A percentile compares a stretch with the other conserved stretches of the same genome.
These are phyloP conservation scores for Xylariaceae sp. DNA, from an alignment of 2,329 filamentous ascomycete species.

Conservation along the genomic window DNA sequence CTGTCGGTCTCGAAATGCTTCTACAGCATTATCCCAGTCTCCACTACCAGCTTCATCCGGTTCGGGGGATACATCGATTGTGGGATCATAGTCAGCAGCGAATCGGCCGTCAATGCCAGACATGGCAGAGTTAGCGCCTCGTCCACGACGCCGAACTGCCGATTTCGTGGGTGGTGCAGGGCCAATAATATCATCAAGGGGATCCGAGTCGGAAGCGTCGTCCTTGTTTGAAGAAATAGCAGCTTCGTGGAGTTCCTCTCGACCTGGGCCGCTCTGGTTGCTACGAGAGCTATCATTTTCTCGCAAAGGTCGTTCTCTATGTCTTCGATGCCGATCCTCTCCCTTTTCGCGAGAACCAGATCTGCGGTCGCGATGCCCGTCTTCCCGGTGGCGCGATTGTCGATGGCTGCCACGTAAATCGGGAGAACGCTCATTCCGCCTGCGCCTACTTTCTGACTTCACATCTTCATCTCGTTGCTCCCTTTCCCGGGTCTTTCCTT, in stretches of 20 bases:
- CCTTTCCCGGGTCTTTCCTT: conserved; percentile 13
- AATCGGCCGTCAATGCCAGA: conserved; percentile 84
- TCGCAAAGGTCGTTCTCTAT: conserved; percentile 9
- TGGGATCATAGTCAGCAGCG: conserved; percentile 66
- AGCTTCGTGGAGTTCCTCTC: neutral
- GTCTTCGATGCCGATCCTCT: conserved; percentile 19
- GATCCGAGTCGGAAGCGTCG: conserved; percentile 65
- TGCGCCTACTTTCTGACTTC: conserved; percentile 32
- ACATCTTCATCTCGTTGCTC: conserved; percentile 27
- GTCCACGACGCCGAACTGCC: conserved; percentile 65
- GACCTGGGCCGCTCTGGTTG: neutral
- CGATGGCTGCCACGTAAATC: conserved; percentile 18
- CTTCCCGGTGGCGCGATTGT: conserved; percentile 22
- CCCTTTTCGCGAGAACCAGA: conserved; percentile 14
- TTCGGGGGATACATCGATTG: conserved; percentile 57
- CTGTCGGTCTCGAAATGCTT: conserved; percentile 79
- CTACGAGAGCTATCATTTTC: conserved; percentile 11
- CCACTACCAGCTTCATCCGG: conserved; percentile 54
- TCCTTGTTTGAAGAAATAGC: conserved; percentile 19
- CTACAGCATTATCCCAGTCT: conserved; percentile 81
- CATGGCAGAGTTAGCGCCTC: conserved; percentile 66
- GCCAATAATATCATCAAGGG: conserved; percentile 77
- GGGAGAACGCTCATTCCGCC: conserved; percentile 33
- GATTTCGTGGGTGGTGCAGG: conserved; percentile 63
- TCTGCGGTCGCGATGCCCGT: conserved; percentile 10